A percentile compares a stretch with the other conserved stretches of the same genome.
phyloP scores from a whole-genome alignment of 176 grass and related monocot genomes.

The Puccinellia tenuiflora region DNA sequence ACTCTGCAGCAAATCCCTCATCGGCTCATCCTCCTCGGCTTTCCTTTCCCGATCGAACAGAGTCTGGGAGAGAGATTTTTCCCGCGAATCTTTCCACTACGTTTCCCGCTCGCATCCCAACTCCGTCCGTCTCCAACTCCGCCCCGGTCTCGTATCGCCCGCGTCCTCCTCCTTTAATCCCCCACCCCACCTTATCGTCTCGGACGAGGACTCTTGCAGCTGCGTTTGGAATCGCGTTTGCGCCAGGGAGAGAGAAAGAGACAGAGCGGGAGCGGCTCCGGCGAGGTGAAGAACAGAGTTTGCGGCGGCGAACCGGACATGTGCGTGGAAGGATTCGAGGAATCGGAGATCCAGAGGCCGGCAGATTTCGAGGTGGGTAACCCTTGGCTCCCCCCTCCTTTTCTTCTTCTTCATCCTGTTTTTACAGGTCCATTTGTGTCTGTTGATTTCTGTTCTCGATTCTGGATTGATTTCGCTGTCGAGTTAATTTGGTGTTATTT shows the following conservation, averaged over 20 bases:
- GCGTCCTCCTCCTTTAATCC: background rate
- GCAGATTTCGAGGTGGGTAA: constrained; percentile 39
- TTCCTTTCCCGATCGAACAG: background rate
- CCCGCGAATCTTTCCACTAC: constrained; percentile 10
- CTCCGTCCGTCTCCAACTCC: background rate
- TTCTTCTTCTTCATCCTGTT: background rate
- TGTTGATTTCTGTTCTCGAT: background rate
- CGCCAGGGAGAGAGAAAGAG: background rate
- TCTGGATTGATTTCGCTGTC: background rate
- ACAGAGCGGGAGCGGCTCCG: background rate
- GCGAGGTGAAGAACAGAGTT: background rate
- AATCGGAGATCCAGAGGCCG: constrained; percentile 38
- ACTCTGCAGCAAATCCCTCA: background rate
- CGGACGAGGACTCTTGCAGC: background rate
- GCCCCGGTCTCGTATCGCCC: background rate
- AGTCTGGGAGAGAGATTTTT: background rate
- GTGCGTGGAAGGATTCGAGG: constrained; percentile 74
- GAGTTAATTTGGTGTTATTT: too few relatives aligned
- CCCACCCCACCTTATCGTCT: background rate
- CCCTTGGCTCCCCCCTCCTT: background rate
- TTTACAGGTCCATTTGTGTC: background rate
- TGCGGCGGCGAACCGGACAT: constrained; percentile 23
- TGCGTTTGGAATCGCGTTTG: background rate
- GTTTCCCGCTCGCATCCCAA: background rate
- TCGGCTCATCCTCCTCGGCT: background rate